Conservation (phyloP, 2,329 filamentous ascomycete genomes). For the Lanzia echinophila region DNA sequence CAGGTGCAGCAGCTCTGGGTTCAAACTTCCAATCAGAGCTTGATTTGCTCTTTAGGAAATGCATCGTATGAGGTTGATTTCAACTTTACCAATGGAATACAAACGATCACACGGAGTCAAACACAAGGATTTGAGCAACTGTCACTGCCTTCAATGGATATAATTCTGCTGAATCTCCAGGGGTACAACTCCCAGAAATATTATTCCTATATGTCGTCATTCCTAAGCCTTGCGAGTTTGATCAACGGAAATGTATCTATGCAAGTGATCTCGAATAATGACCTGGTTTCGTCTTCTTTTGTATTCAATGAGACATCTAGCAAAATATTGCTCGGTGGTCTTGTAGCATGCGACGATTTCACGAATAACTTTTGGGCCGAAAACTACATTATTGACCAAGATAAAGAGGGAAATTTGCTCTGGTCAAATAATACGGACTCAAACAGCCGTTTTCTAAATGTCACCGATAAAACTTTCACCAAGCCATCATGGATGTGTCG, state of each 20-base stretch:
- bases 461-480: not conserved
- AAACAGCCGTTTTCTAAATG: not conserved
- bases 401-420: too few species aligned
- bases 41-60: constrained; percentile 15
- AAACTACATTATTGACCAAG: too few species aligned
- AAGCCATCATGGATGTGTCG: constrained; percentile 15
- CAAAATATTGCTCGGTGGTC: not conserved
- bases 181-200: not conserved
- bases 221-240: not conserved
- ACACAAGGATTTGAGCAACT: not conserved
- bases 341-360: not conserved
- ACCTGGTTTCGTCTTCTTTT: not conserved
- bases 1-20: constrained; percentile 11
- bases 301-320: not conserved
- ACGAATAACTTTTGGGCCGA: not conserved
- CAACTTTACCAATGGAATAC: constrained; percentile 1
- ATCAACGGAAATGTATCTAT: not conserved
- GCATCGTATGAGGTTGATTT: constrained; percentile 14
- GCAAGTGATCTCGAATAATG: not conserved
- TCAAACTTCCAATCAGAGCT: constrained; percentile 7
- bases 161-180: not conserved
- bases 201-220: not conserved
- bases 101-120: not conserved
- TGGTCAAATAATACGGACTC: not conserved
- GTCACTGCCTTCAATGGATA: not conserved